Conservation (phyloP, 2,329 filamentous ascomycete species). For the Pleoardoris graminearum region DNA sequence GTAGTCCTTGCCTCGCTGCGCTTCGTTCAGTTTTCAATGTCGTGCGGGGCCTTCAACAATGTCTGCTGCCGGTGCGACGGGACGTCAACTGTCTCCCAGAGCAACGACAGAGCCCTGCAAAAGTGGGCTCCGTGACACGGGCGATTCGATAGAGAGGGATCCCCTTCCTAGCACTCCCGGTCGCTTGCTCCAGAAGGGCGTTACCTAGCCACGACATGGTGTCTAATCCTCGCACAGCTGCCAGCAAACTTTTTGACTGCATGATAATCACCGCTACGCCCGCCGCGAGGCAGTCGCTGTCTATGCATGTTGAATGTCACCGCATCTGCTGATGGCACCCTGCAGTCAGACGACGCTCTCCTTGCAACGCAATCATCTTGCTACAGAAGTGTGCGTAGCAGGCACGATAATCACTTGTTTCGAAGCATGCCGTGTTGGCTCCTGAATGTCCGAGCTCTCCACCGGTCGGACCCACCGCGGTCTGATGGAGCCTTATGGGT, state of each 20-base stretch:
- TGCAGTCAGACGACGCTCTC: neutral
- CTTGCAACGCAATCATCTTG: neutral
- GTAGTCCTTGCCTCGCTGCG: conserved; percentile 20
- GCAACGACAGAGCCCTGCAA: conserved; percentile 23
- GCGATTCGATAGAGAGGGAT: conserved; percentile 21
- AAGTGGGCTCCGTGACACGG: conserved; percentile 20
- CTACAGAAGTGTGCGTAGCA: neutral
- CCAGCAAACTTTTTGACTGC: conserved; percentile 37
- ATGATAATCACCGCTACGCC: conserved; percentile 18
- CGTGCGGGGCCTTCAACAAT: conserved; percentile 17
- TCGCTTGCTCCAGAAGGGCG: conserved; percentile 25
- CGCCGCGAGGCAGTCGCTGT: conserved; percentile 18
- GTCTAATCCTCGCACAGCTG: conserved; percentile 26
- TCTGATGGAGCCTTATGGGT: conserved; percentile 4
- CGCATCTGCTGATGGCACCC: conserved; percentile 17
- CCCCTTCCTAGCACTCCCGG: conserved; percentile 22
- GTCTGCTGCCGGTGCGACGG: conserved; percentile 24
- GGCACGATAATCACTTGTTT: conserved; percentile 6
- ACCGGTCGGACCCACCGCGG: conserved; percentile 1
- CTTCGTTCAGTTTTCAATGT: conserved; percentile 30
- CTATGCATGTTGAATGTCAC: conserved; percentile 30
- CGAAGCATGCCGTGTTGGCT: conserved; percentile 6
- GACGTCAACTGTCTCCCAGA: conserved; percentile 20
- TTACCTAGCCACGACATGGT: conserved; percentile 29
- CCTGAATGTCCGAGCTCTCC: conserved; percentile 1